A percentile compares a stretch with the other conserved stretches of the same genome.
These are phyloP conservation scores for Obba rivulosa DNA, from an alignment of 768 basidiomycete species.

Conservation along the genomic window DNA sequence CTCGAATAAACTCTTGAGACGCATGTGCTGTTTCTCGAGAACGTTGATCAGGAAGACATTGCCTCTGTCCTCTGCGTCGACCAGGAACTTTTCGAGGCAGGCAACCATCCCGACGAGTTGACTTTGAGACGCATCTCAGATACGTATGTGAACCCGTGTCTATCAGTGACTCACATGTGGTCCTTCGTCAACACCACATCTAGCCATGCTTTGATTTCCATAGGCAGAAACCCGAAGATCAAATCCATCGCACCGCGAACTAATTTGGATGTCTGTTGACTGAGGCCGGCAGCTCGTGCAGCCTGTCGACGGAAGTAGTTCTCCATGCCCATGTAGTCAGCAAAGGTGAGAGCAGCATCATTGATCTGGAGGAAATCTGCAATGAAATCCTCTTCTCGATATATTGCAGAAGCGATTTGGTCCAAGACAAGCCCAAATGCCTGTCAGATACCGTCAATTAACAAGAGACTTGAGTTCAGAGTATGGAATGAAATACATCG, in stretches of 20 bases:
- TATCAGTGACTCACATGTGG: conserved; percentile 50
- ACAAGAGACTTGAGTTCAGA: conserved; percentile 1
- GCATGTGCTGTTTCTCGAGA: conserved; percentile 77
- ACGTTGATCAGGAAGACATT: conserved; percentile 67
- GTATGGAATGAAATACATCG: conserved; percentile 42
- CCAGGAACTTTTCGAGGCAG: conserved; percentile 68
- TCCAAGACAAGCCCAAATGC: conserved; percentile 71
- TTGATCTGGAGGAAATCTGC: conserved; percentile 91
- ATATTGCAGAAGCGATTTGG: conserved; percentile 70
- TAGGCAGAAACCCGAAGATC: conserved; percentile 89
- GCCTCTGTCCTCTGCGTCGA: conserved; percentile 74
- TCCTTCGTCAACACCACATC: conserved; percentile 75
- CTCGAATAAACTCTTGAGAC: conserved; percentile 72
- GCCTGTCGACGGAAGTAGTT: conserved; percentile 93
- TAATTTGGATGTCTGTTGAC: conserved; percentile 67
- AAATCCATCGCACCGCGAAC: conserved; percentile 88
- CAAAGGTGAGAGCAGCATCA: conserved; percentile 83
- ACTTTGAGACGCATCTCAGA: conserved; percentile 32
- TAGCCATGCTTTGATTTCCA: conserved; percentile 80
- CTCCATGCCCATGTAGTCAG: conserved; percentile 92
- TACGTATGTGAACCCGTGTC: background rate
- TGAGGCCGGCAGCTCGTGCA: conserved; percentile 61
- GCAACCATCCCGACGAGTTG: conserved; percentile 82
- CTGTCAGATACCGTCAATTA: conserved; percentile 35
- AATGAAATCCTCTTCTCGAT: conserved; percentile 83